Evolutionary conservation across 768 basidiomycete genomes (phyloP), one percentile per base, ranked within the genome.

Genomic region (Leccinum ochraceum): DNA sequence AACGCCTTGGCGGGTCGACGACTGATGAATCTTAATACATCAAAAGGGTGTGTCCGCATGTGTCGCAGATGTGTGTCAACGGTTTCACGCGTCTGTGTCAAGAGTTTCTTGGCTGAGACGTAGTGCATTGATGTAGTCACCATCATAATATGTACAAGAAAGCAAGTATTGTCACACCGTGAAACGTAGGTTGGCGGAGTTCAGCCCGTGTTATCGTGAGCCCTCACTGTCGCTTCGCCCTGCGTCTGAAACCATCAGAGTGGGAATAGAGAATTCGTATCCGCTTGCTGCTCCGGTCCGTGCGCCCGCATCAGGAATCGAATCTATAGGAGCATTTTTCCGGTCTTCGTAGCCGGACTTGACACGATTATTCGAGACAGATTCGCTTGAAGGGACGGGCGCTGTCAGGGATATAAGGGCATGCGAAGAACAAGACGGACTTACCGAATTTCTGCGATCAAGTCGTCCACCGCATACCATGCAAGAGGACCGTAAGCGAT

Each of bases 371-470:
- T 32, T 53, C 17, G 54, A 54, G 32, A 36, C 55, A 7, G 90
- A 91, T 74, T 94, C 91, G 53, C 92, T 53, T 42, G 58, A 36
- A 9, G 44, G 20, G 51, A 44, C 37, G 52, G 6, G 28, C 30
- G 57, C 36, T 44, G 60, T 57, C 37, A 44, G 59, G 63, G 57
- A 44, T 55, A 34, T 39, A 51, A 49, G 34, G 24, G 55, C 50
- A 30, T 26, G 34, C 20, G 62, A 24, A 37, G 53, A 53, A 54
- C 22, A 30, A 59, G 54, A 72, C 80, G 52, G 20, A 20, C 44
- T 46, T 65, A 91, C 90, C 90, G 79, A 66, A 92, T 92, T 71
- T 92, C 89, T 20, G 90, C 90, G 67, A 92, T 88, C 52, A 92
- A 77, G 74, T 91, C 28, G 20, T 56, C 44, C 5, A 32, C 55